phyloP scores from a whole-genome alignment of 306 rosid species.

The Medicago lupulina region DNA sequence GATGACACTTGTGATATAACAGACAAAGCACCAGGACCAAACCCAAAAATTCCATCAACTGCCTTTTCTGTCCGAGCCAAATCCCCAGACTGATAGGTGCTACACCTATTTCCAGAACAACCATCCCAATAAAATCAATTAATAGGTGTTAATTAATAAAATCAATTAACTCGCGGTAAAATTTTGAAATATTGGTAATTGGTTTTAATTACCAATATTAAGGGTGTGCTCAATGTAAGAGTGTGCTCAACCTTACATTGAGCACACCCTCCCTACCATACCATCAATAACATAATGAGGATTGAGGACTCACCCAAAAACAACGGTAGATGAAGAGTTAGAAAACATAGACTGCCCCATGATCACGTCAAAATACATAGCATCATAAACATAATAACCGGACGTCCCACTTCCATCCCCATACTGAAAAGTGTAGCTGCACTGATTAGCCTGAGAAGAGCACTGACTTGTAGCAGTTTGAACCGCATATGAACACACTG shows the following conservation, averaged over 20 bases:
- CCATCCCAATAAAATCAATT: conserved; percentile 42
- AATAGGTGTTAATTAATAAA: too few relatives aligned
- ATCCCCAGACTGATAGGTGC: conserved; percentile 84
- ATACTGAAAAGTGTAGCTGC: conserved; percentile 80
- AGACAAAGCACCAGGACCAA: conserved; percentile 85
- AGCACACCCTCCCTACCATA: conserved; percentile 5
- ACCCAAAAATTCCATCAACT: conserved; percentile 90
- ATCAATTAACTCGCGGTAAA: too few relatives aligned
- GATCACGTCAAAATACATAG: conserved; percentile 77
- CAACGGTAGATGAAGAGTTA: conserved; percentile 70
- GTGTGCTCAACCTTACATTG: conserved; percentile 30
- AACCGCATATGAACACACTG: conserved; percentile 69
- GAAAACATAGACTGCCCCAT: conserved; percentile 66
- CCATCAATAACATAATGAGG: conserved; percentile 31
- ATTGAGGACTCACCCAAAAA: conserved; percentile 85
- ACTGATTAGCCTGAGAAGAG: conserved; percentile 72
- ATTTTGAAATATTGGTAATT: too few relatives aligned
- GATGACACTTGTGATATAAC: conserved; percentile 88
- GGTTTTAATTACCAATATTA: too few relatives aligned
- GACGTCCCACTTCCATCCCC: conserved; percentile 98
- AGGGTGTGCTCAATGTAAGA: too few relatives aligned
- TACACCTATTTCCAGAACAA: conserved; percentile 69
- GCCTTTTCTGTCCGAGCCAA: conserved; percentile 86
- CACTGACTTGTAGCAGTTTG: conserved; percentile 70
- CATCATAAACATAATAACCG: conserved; percentile 83